Conservation (phyloP, 208 protist species). For the Tritrichomonas foetus region DNA sequence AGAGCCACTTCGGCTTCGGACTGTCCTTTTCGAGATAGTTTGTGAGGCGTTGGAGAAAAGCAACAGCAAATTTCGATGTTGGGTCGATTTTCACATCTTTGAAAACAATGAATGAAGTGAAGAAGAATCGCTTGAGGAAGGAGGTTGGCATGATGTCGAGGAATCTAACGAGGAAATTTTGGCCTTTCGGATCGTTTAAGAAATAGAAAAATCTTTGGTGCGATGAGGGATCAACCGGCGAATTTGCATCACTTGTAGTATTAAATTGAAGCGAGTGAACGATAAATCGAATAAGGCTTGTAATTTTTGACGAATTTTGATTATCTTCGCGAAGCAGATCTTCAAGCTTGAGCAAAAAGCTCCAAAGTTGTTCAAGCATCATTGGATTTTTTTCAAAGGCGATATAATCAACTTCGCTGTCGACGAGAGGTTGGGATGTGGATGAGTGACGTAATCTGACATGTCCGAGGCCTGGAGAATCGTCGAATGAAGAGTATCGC, state of each 20-base stretch:
- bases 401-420: not conserved
- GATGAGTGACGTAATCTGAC: not conserved
- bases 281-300: not conserved
- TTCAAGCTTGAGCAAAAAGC: not conserved
- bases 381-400: not conserved
- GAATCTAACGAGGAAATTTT: not conserved
- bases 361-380: not conserved
- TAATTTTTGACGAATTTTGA: not conserved
- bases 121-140: not conserved
- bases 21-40: not conserved
- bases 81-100: not conserved
- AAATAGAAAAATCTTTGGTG: not conserved
- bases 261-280: not conserved
- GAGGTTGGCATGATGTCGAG: not conserved
- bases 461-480: not conserved
- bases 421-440: not conserved
- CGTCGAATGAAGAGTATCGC: not conserved
- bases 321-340: not conserved
- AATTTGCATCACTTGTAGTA: not conserved
- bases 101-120: slow-evolving; percentile 1
- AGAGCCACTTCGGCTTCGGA: not conserved
- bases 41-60: not conserved
- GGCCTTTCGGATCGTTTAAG: not conserved
- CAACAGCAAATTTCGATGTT: not conserved
- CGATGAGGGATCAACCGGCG: not conserved